Base-by-base conservation (phyloP, 2,329 filamentous ascomycete genomes). In the Colletotrichum tropicale region DNA sequence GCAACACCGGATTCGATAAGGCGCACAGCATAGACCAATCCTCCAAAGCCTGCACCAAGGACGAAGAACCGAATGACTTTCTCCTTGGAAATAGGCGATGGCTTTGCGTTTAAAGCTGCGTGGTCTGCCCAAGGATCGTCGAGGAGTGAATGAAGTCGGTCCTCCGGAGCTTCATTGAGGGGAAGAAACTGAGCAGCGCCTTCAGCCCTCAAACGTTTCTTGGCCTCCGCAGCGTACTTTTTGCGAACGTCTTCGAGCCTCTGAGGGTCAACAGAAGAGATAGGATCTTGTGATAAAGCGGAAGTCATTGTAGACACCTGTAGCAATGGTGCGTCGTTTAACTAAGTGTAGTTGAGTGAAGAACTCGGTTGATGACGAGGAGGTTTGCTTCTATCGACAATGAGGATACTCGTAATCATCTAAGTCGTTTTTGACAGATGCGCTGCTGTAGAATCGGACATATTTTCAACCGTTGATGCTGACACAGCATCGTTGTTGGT, bases 71-170 rank as follows among this genome's bases (percentile, higher is more conserved):
- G 80, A 71, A 79, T 76, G 10, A 60, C 74, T 30, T 78, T 78
- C 28, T 80, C 80, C n/a, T 83, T 76, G n/a, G 70, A 62, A 55
- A 84, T 75, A 1, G 77, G 70, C 1, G 77, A 73, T 5, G 56
- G 18, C 30, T 68, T 73, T 6, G 78, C 77, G 61, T 83, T 84
- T 5, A 83, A 77, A 0, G 79, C 78, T 1, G 78, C 81, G 55
- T 84, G 80, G 75, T 85, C 81, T 9, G 78, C 83, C 80, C 82
- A 86, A 0, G 83, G 84, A 69, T 86, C 85, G 1, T 80, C 68
- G 7, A 74, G 78, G 8, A 86, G 79, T 3, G 77, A 71, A 10
- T 75, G 76, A 24, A 79, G 77, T 30, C 78, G 72, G 8, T 73
- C 70, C 26, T 78, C 75, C 13, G 10, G 26, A 12, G 36, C 68